Conservation (phyloP, 2,329 filamentous ascomycete species). For the Drechmeria coniospora region DNA sequence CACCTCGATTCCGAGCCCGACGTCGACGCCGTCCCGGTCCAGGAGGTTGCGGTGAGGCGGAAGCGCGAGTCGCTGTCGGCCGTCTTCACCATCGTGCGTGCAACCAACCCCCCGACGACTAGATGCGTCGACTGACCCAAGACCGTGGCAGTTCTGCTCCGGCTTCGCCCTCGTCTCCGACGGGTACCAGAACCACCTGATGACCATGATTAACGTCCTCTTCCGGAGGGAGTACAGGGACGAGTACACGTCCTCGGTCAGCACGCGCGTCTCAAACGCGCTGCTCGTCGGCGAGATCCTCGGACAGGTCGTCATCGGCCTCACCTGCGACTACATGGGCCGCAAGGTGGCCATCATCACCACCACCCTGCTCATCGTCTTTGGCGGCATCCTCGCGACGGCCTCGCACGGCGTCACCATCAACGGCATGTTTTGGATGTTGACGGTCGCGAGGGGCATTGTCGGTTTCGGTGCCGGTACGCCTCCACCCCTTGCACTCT, state of each 20-base stretch:
- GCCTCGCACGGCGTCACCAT: constrained; percentile 28
- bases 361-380: constrained; percentile 29
- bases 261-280: constrained; percentile 24
- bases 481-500: background rate
- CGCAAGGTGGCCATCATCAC: constrained; percentile 30
- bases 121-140: constrained; percentile 1
- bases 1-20: background rate
- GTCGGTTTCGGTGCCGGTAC: constrained; percentile 28
- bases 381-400: constrained; percentile 29
- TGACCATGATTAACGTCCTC: constrained; percentile 18
- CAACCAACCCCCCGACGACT: too few species aligned
- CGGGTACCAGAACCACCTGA: constrained; percentile 22
- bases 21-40: background rate
- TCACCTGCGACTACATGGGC: constrained; percentile 32
- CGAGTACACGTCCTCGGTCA: constrained; percentile 20
- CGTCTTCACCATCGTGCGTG: constrained; percentile 13
- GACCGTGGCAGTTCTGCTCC: constrained; percentile 9
- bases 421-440: constrained; percentile 36
- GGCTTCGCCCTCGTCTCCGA: constrained; percentile 20
- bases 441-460: constrained; percentile 31
- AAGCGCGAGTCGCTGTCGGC: constrained; percentile 10
- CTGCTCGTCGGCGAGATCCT: constrained; percentile 26
- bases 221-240: constrained; percentile 17
- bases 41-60: background rate
- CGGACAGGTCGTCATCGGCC: constrained; percentile 22